Evolutionary conservation across 352 stramenopile species (phyloP).

Genomic region (Globisporangium splendens): DNA sequence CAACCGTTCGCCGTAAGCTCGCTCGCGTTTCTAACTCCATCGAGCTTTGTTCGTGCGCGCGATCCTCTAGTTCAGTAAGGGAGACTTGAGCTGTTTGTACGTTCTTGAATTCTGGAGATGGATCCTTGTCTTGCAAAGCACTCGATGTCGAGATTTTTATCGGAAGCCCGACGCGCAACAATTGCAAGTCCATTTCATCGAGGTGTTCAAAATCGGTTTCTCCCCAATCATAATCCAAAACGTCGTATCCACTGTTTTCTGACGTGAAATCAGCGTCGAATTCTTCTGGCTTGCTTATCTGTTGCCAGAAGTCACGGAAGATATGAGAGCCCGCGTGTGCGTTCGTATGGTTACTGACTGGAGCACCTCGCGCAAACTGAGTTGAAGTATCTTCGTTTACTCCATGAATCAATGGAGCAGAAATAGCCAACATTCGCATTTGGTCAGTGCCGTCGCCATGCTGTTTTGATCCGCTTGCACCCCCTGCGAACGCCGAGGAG

Average conservation of each 20-base stretch:
- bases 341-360: constrained; percentile 17
- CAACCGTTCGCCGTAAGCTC: constrained; percentile 15
- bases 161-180: constrained; percentile 47
- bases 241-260: constrained; percentile 19
- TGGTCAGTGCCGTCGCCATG: constrained; percentile 3
- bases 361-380: constrained; percentile 27
- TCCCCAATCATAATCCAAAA: constrained; percentile 25
- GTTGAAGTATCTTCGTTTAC: constrained; percentile 17
- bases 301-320: constrained; percentile 77
- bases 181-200: constrained; percentile 58
- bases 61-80: background rate
- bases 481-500: background rate
- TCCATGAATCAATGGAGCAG: constrained; percentile 12
- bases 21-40: constrained; percentile 9
- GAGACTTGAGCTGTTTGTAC: background rate
- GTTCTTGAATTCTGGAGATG: background rate
- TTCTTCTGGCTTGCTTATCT: constrained; percentile 67
- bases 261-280: constrained; percentile 20
- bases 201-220: constrained; percentile 34
- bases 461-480: constrained; percentile 1
- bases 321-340: constrained; percentile 50
- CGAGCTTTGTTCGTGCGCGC: background rate
- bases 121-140: constrained; percentile 7
- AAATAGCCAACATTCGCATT: constrained; percentile 4
- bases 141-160: constrained; percentile 30